Evolutionary conservation across 257 asterid species (phyloP).

Genomic region (Echites panduratus): DNA sequence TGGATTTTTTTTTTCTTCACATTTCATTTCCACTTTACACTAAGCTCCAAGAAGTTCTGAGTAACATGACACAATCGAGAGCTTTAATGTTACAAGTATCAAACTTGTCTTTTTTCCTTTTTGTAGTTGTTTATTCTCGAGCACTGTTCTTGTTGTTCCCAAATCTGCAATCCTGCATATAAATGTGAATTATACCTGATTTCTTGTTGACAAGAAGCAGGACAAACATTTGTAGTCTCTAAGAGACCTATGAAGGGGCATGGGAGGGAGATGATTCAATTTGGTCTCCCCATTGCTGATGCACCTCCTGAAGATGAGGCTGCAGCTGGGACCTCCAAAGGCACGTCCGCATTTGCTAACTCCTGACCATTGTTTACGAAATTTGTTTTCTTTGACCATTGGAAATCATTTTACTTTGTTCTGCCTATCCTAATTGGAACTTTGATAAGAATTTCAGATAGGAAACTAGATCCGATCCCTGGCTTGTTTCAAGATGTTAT

Average conservation of each 20-base stretch:
- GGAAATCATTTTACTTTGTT: conserved; percentile 9
- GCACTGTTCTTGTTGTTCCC: conserved; percentile 3
- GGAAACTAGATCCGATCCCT: conserved; percentile 71
- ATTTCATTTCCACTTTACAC: not conserved
- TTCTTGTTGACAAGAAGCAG: conserved; percentile 41
- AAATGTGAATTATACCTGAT: conserved; percentile 17
- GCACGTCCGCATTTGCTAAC: conserved; percentile 30
- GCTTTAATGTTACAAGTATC: not conserved
- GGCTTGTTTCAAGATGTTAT: conserved; percentile 54
- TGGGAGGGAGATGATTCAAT: conserved; percentile 89
- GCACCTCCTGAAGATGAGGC: conserved; percentile 55
- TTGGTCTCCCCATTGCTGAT: conserved; percentile 65
- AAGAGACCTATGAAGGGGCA: conserved; percentile 83
- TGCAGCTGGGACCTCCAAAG: conserved; percentile 51
- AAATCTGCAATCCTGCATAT: conserved; percentile 12
- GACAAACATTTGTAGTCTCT: conserved; percentile 55
- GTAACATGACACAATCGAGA: not conserved
- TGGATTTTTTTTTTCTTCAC: not conserved
- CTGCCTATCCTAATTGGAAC: conserved; percentile 13
- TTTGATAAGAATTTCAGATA: conserved; percentile 45
- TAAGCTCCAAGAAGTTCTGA: not conserved
- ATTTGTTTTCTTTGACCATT: conserved; percentile 14
- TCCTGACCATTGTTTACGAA: not conserved
- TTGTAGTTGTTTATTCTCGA: conserved; percentile 9
- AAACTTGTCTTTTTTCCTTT: not conserved